Conservation (phyloP, 495 filamentous ascomycete species). For the Penicillium parvum region DNA sequence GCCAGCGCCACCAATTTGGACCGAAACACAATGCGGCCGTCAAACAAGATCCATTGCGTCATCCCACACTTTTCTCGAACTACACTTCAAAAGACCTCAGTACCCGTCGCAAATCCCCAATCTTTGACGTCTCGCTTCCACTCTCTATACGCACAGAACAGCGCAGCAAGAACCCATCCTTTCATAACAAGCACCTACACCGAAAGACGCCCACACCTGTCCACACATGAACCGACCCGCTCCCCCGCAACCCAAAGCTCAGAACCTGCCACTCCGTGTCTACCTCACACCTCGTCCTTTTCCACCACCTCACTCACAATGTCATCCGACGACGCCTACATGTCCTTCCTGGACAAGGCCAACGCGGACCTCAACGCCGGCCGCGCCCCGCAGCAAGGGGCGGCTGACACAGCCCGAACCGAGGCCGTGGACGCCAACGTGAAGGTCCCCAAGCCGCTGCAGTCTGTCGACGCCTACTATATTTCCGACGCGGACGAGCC, state of each 20-base stretch:
- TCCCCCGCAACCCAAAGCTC: slow-evolving; percentile 13
- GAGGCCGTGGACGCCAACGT: slow-evolving; percentile 46
- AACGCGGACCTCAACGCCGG: slow-evolving; percentile 60
- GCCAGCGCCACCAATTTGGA: slow-evolving; percentile 4
- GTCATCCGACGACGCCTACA: slow-evolving; percentile 77
- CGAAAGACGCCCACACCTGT: neutral
- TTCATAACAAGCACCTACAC: neutral
- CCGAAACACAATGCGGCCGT: slow-evolving; percentile 12
- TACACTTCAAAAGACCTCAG: slow-evolving; percentile 15
- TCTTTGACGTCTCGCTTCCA: neutral
- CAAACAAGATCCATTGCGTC: slow-evolving; percentile 35
- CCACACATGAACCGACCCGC: neutral
- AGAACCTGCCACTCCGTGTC: neutral
- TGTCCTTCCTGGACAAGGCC: slow-evolving; percentile 77
- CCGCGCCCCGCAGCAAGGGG: slow-evolving; percentile 21
- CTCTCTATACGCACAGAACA: neutral
- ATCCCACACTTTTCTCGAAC: slow-evolving; percentile 29
- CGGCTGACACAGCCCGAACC: slow-evolving; percentile 39
- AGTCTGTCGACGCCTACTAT: slow-evolving; percentile 60
- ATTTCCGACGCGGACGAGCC: slow-evolving; percentile 79
- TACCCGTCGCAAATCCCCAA: neutral
- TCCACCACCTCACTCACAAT: slow-evolving; percentile 41
- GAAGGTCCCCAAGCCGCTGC: slow-evolving; percentile 53
- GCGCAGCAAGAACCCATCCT: neutral
- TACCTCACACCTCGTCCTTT: slow-evolving; percentile 9